Conservation (phyloP, 2,329 filamentous ascomycete species). For the Fusarium nygamai region DNA sequence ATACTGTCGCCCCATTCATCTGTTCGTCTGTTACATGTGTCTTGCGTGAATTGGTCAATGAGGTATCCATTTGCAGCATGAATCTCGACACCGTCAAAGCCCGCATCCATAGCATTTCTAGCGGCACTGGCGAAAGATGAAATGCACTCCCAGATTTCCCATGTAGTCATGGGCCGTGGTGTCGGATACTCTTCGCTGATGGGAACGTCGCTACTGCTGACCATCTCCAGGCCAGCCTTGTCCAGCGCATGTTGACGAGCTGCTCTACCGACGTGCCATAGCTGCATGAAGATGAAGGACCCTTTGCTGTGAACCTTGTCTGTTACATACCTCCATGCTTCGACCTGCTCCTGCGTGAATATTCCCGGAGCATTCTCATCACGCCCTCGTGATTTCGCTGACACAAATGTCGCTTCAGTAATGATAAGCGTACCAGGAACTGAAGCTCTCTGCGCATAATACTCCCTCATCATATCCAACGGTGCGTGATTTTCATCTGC, state of each 20-base stretch:
- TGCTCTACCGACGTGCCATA: slow-evolving; percentile 21
- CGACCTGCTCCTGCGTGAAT: neutral
- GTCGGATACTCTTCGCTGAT: neutral
- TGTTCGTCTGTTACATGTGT: slow-evolving; percentile 56
- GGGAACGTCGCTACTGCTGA: slow-evolving; percentile 18
- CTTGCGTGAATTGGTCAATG: slow-evolving; percentile 16
- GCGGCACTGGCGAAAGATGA: slow-evolving; percentile 7
- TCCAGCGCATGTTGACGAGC: neutral
- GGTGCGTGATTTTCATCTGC: slow-evolving; percentile 9
- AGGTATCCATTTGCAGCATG: slow-evolving; percentile 24
- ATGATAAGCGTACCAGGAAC: slow-evolving; percentile 26
- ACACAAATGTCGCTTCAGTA: slow-evolving; percentile 13
- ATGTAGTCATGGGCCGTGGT: neutral
- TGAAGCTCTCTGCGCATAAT: slow-evolving; percentile 23
- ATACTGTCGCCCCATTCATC: slow-evolving; percentile 65
- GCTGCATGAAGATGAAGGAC: slow-evolving; percentile 18
- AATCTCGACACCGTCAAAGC: slow-evolving; percentile 15
- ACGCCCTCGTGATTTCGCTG: neutral
- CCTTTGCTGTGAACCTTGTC: slow-evolving; percentile 5
- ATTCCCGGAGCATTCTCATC: slow-evolving; percentile 11
- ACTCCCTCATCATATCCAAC: slow-evolving; percentile 9
- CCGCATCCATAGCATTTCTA: neutral
- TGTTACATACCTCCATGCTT: neutral
- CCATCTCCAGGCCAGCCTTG: neutral
- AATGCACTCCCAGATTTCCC: slow-evolving; percentile 7